Percentiles rank a stretch among this genome's conserved stretches.
These are phyloP conservation scores for Balakata baccata DNA, from an alignment of 345 rosid species.

Conservation along the genomic window DNA sequence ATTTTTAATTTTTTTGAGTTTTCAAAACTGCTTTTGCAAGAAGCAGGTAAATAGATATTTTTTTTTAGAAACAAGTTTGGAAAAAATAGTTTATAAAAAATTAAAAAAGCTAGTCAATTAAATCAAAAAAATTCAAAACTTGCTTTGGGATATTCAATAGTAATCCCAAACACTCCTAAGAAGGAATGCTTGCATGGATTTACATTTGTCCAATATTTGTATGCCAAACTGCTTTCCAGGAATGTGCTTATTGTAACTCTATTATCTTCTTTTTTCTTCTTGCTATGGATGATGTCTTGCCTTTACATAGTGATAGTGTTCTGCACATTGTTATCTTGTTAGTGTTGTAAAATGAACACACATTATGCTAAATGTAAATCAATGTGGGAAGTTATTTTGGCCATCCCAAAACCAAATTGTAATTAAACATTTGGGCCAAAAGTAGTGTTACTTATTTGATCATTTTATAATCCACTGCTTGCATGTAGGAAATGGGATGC, in stretches of 20 bases:
- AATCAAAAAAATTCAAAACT: too few relatives aligned
- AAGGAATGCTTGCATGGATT: not conserved
- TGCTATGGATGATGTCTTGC: not conserved
- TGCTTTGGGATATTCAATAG: too few relatives aligned
- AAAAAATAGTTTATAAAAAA: too few relatives aligned
- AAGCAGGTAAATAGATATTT: too few relatives aligned
- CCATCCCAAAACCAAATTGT: not conserved
- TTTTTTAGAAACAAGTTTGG: too few relatives aligned
- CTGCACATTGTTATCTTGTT: not conserved
- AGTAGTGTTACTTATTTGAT: not conserved
- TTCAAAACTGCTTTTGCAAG: too few relatives aligned
- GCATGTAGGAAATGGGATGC: not conserved
- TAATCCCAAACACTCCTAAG: too few relatives aligned
- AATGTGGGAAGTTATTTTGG: not conserved
- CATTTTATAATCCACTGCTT: not conserved
- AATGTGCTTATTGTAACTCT: not conserved
- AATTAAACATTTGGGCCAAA: not conserved
- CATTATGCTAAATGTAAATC: not conserved
- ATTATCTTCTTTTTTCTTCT: not conserved
- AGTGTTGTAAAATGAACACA: not conserved
- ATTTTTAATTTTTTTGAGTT: too few relatives aligned
- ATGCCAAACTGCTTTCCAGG: not conserved
- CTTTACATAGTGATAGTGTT: not conserved
- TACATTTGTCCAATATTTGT: not conserved
- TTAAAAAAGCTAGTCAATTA: too few relatives aligned